Base-by-base conservation (phyloP, 495 filamentous ascomycete species). In the Xylaria flabelliformis region DNA sequence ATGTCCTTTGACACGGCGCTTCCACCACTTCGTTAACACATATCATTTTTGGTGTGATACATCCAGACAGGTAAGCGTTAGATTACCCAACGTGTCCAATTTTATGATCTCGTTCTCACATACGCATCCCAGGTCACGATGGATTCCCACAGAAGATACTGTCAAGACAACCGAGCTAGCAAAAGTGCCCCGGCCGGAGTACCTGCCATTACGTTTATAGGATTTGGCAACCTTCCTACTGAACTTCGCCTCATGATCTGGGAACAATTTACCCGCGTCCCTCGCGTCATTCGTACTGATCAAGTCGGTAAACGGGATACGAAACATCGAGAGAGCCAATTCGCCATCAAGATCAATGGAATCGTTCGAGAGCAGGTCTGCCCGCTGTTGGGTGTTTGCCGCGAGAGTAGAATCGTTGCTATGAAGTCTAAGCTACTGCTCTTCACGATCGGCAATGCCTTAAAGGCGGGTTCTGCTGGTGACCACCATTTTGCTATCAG, bases 171-270 rank as follows among this genome's bases (percentile, higher is more conserved):
- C 8, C 19, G 3, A 26, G 12, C 26, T 24, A 32, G 32, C 53
- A 3, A 56, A 21, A 55, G 3, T 7, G 9, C 4, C 21, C 21
- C 21, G 26, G 51, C 3, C 6, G 7, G 36, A 24, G 51, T 55
- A 32, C 32, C 58, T 19, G 21, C 19, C 61, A 44, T n/a, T 17
- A 64, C 61, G 5, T 44, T 44, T 13, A 26, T 36, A n/a, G 9
- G 2, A 3, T 67, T 67, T 50, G n/a, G 36, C 50, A 32, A 29
- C 1, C 36, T 67, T n/a, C 48, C 65, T 50, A 3, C 50, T 5
- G 65, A 67, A 5, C 50, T 67, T 10, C 48, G 65, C 42, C n/a
- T 56, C 7, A 56, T 67, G 65, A 67, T 67, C 36, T 67, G 65
- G 65, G 65, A 67, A 21, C 34, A 55, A 29, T 55, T 41, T 6